Conservation (phyloP, 1,284 basidiomycete species). For the Anthracocystis setariae region DNA sequence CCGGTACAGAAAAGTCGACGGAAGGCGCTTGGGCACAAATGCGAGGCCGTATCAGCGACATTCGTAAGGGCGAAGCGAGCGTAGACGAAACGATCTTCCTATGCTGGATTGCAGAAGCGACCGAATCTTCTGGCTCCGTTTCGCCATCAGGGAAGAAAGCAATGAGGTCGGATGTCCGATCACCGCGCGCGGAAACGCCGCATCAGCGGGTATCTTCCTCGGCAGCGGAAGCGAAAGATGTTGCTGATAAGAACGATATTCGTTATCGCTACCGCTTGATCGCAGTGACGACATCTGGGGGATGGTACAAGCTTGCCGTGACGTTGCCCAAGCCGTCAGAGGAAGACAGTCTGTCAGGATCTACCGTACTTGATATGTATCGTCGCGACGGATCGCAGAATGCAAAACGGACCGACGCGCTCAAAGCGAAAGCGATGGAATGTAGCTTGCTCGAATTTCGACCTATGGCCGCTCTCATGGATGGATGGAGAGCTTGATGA, state of each 20-base stretch:
- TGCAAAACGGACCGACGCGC: constrained; percentile 1
- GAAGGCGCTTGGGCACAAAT: constrained; percentile 62
- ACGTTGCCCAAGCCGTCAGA: constrained; percentile 2
- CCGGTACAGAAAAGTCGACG: constrained; percentile 46
- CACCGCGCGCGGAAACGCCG: constrained; percentile 4
- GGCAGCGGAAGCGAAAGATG: neutral
- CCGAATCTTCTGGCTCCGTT: neutral
- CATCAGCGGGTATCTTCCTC: neutral
- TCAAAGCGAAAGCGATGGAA: constrained; percentile 14
- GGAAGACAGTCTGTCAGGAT: constrained; percentile 4
- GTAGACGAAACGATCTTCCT: constrained; percentile 58
- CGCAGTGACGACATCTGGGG: constrained; percentile 58
- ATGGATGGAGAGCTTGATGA: constrained; percentile 36
- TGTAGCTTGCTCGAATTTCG: constrained; percentile 36
- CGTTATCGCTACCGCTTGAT: constrained; percentile 33
- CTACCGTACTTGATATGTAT: constrained; percentile 58
- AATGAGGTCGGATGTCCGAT: neutral
- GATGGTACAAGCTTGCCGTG: constrained; percentile 58
- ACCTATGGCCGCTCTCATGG: constrained; percentile 33
- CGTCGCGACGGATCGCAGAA: constrained; percentile 21
- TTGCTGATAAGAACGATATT: neutral
- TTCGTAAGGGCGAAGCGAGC: constrained; percentile 55
- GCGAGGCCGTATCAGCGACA: constrained; percentile 54
- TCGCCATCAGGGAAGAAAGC: neutral
- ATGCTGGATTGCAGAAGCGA: constrained; percentile 44